Percentiles rank a stretch among this genome's conserved stretches.
These are phyloP conservation scores for Pittosporum tobira DNA, from an alignment of 129 eudicot species.

Conservation along the genomic window DNA sequence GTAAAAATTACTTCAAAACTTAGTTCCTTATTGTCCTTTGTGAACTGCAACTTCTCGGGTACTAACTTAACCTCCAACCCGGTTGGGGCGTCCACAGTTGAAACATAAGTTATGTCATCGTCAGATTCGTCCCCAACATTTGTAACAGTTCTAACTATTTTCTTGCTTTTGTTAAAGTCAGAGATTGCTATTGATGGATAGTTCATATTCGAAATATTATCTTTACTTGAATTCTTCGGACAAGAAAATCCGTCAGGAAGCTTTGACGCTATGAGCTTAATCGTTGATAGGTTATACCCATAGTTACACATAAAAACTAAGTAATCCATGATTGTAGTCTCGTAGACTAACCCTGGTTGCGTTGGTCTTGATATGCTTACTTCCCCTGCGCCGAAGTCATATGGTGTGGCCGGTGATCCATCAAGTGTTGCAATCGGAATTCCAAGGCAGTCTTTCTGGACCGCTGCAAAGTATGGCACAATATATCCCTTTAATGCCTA, in stretches of 20 bases:
- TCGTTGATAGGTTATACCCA: conserved; percentile 36
- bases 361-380: conserved; percentile 38
- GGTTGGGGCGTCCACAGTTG: conserved; percentile 33
- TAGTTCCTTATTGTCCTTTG: conserved; percentile 12
- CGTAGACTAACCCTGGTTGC: conserved; percentile 70
- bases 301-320: conserved; percentile 41
- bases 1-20: conserved; percentile 42
- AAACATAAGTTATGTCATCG: too few species aligned
- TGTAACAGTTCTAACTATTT: conserved; percentile 43
- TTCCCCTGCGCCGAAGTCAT: conserved; percentile 69
- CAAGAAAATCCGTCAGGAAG: conserved; percentile 49
- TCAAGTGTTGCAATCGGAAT: conserved; percentile 40
- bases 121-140: conserved; percentile 43
- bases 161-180: conserved; percentile 15
- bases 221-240: conserved; percentile 22
- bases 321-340: conserved; percentile 34
- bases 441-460: conserved; percentile 47
- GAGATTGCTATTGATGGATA: conserved; percentile 64
- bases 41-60: conserved; percentile 41
- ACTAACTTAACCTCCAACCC: conserved; percentile 39
- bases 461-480: conserved; percentile 34
- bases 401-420: conserved; percentile 54
- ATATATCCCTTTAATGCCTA: too few species aligned
- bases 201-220: conserved; percentile 47
- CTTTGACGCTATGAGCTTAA: conserved; percentile 34